phyloP scores from a whole-genome alignment of 1,139 yeast genomes.

The Kodamaea anthophila region DNA sequence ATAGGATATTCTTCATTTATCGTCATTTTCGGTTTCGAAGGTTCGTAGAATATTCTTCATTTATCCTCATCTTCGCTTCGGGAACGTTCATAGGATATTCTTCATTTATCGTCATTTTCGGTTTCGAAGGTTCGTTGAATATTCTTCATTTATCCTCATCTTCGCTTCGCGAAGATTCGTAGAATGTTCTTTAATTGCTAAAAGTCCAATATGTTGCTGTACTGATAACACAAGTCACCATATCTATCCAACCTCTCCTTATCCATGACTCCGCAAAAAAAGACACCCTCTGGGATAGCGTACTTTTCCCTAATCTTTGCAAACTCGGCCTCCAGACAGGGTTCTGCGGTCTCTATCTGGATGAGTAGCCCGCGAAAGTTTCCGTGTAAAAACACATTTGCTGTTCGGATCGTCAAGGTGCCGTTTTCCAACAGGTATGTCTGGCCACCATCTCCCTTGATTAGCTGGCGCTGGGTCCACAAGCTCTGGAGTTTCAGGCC shows the following conservation, averaged over 20 bases:
- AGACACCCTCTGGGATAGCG: conserved; percentile 36
- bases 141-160: too few species aligned
- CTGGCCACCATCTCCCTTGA: conserved; percentile 73
- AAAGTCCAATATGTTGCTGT: conserved; percentile 40
- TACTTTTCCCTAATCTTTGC: conserved; percentile 28
- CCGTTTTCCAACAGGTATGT: conserved; percentile 50
- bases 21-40: too few species aligned
- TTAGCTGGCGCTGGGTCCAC: conserved; percentile 68
- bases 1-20: too few species aligned
- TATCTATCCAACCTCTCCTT: conserved; percentile 21
- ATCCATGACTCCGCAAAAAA: conserved; percentile 32
- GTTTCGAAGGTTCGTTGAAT: too few species aligned
- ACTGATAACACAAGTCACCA: conserved; percentile 44
- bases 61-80: too few species aligned
- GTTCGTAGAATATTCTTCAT: too few species aligned
- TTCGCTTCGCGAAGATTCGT: too few species aligned
- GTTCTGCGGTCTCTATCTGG: conserved; percentile 38
- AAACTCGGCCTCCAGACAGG: conserved; percentile 16
- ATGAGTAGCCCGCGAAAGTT: conserved; percentile 64
- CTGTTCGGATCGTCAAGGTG: conserved; percentile 46
- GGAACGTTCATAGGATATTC: too few species aligned
- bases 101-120: too few species aligned
- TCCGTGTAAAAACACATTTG: conserved; percentile 72
- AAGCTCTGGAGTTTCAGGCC: conserved; percentile 59
- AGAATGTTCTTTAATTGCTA: too few species aligned